Base-by-base conservation (phyloP, 305 asterid species). In the Plantago coronopus region DNA sequence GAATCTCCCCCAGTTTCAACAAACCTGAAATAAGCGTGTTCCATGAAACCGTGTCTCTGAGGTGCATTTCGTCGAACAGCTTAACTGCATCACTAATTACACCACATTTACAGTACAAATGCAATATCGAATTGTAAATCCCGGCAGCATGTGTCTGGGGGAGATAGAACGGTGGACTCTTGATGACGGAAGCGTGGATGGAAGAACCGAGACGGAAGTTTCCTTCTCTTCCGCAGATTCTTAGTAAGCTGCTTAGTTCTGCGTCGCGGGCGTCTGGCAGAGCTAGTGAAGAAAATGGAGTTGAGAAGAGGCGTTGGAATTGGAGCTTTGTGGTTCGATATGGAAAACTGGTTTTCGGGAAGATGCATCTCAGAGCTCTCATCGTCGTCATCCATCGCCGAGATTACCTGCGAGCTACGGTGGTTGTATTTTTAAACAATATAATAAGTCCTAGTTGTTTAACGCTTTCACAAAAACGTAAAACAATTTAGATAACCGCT, bases 1-100 rank as follows among this genome's bases (percentile, higher is more conserved):
- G 37, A 48, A 79, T 63, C 11, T 74, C 29, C 61, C 84, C 81
- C 8, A 45, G 69, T 66, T 48, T 83, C 68, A 86, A 37, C 63
- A 83, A 80, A 61, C 93, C 97, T 17, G 96, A 86, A 67, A 88
- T 72, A 34, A 91, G 78, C 0, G 98, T 78, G 76, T 91, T 91
- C 94, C 97, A 86, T 0, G 97, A 81, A 23, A 88, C 81, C 9
- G 83, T 78, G 62, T 88, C 97, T 69, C 63, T 88, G 0, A 67
- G 49, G 34, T 82, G 90, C 93, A 86, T 83, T 48, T 71, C 82
- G 50, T 88, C 94, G 72, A 91, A 88, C 91, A 88, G 48, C 66
- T 84, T 75, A 7, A 68, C 70, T 34, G 96, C 95, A 50, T 72
- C 71, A 0, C 19, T 0, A 17, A 83, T 53, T 1, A 61, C 57